Conservation (phyloP, 192 early-diverging fungal genomes). For the Phycomyces blakesleeanus region DNA sequence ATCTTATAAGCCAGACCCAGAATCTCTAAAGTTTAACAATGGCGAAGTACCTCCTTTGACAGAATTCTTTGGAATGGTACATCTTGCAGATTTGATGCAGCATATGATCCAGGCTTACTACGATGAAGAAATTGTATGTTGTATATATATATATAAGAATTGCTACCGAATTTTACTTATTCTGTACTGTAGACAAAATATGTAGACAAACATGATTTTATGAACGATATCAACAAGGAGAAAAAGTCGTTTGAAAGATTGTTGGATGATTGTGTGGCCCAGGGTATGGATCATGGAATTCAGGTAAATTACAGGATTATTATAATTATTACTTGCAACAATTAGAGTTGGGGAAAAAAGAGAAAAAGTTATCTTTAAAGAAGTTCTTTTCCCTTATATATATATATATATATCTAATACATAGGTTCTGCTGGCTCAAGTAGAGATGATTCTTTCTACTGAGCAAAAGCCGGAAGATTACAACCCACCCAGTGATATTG, state of each 20-base stretch:
- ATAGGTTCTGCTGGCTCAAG: slow-evolving; percentile 81
- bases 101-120: slow-evolving; percentile 96
- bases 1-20: slow-evolving; percentile 37
- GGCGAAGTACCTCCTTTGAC: slow-evolving; percentile 56
- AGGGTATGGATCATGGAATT: slow-evolving; percentile 91
- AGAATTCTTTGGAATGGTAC: slow-evolving; percentile 93
- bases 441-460: slow-evolving; percentile 75
- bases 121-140: slow-evolving; percentile 73
- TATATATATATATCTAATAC: slow-evolving; percentile 17
- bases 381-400: neutral
- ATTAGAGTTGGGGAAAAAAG: too few species aligned
- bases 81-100: slow-evolving; percentile 87
- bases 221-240: slow-evolving; percentile 88
- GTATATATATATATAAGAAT: neutral
- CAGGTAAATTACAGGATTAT: slow-evolving; percentile 40
- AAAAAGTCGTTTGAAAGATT: slow-evolving; percentile 83
- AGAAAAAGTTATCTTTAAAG: too few species aligned
- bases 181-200: slow-evolving; percentile 50
- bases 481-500: slow-evolving; percentile 59
- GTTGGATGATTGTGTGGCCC: slow-evolving; percentile 87
- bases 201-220: slow-evolving; percentile 88
- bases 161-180: too few species aligned
- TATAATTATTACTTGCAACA: too few species aligned
- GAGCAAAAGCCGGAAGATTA: slow-evolving; percentile 71
- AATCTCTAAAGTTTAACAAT: slow-evolving; percentile 30